Conservation (phyloP, 441 rosid species). For the Populus trichocarpa region DNA sequence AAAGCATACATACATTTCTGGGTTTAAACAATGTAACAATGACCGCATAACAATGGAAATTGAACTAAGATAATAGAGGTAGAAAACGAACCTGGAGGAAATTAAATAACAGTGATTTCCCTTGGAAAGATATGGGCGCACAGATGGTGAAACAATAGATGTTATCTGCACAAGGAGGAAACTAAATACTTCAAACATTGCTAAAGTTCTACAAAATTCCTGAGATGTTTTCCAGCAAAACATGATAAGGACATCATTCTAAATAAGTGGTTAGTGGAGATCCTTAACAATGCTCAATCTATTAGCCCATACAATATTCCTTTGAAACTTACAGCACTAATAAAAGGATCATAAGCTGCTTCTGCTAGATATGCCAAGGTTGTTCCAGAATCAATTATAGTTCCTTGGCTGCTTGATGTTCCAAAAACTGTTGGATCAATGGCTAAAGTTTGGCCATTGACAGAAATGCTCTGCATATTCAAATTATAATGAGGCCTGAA, state of each 20-base stretch:
- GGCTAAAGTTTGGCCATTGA: conserved; percentile 55
- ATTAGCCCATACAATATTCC: not conserved
- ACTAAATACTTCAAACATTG: conserved; percentile 1
- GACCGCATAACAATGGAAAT: conserved; percentile 1
- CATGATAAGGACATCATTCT: not conserved
- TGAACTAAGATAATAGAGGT: conserved; percentile 15
- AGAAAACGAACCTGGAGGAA: conserved; percentile 56
- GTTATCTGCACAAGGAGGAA: conserved; percentile 53
- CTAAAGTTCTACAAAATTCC: not conserved
- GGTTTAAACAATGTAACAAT: conserved; percentile 3
- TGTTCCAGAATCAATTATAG: conserved; percentile 93
- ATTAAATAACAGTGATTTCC: conserved; percentile 64
- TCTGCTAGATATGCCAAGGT: conserved; percentile 93
- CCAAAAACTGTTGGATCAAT: conserved; percentile 70
- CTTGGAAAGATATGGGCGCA: conserved; percentile 42
- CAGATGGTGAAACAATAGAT: conserved; percentile 49
- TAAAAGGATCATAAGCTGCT: conserved; percentile 64
- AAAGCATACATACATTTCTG: conserved; percentile 10
- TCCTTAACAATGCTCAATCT: not conserved
- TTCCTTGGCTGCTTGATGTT: conserved; percentile 72
- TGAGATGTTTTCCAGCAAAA: not conserved
- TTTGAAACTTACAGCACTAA: conserved; percentile 66
- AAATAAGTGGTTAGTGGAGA: not conserved
- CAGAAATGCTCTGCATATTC: conserved; percentile 83
- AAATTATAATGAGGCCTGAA: conserved; percentile 96